Percentiles rank a stretch among this genome's conserved stretches.
Evolutionary conservation across 306 rosid genomes (phyloP).

Genomic region (Cicer judaicum): DNA sequence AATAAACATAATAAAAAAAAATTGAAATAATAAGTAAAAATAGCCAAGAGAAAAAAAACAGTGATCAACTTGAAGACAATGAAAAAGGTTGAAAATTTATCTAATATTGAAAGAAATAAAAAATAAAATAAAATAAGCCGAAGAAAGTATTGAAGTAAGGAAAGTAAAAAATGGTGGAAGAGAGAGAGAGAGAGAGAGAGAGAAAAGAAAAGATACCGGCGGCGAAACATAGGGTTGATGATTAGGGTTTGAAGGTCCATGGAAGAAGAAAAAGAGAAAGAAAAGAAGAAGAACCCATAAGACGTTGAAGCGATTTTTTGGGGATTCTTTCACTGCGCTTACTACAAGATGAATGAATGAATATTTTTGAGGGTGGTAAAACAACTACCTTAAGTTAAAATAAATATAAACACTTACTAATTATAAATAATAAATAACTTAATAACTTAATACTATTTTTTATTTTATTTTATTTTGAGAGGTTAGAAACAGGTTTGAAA

Average conservation of each 20-base stretch:
- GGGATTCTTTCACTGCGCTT: slow-evolving; percentile 39
- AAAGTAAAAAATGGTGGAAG: not conserved
- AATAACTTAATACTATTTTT: not conserved
- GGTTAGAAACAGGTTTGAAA: slow-evolving; percentile 6
- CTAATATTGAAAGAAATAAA: slow-evolving; percentile 17
- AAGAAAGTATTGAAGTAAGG: not conserved
- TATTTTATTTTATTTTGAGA: not conserved
- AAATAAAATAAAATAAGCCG: not conserved
- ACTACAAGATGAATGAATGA: slow-evolving; percentile 38
- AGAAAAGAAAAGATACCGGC: slow-evolving; percentile 42
- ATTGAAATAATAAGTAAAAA: not conserved
- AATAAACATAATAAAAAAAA: not conserved
- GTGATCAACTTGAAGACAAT: slow-evolving; percentile 16
- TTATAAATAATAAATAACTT: not conserved
- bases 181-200: not conserved
- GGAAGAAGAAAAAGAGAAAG: slow-evolving; percentile 36
- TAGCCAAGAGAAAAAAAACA: not conserved
- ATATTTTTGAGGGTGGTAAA: slow-evolving; percentile 27
- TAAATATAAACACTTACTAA: not conserved
- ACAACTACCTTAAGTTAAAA: not conserved
- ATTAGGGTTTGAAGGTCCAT: slow-evolving; percentile 51
- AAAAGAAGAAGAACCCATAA: slow-evolving; percentile 47
- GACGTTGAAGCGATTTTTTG: slow-evolving; percentile 24
- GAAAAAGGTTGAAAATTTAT: slow-evolving; percentile 34
- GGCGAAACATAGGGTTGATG: slow-evolving; percentile 40